phyloP scores from a whole-genome alignment of 805 yeast genomes.

The Starmerella apicola region DNA sequence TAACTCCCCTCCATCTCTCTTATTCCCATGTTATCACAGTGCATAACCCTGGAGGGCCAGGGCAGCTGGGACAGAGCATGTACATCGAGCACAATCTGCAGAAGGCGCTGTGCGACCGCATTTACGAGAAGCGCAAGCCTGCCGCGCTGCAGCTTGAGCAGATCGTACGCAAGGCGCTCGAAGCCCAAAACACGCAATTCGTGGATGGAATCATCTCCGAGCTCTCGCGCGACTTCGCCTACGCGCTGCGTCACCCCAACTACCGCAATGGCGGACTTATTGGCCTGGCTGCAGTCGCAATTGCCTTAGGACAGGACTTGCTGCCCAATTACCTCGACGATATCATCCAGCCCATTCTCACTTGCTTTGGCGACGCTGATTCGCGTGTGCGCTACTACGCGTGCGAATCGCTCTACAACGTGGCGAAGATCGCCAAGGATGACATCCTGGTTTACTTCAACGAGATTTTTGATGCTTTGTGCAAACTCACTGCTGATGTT shows the following conservation, averaged over 20 bases:
- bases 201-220: slow-evolving; percentile 57
- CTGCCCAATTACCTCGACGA: slow-evolving; percentile 73
- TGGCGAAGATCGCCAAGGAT: slow-evolving; percentile 93
- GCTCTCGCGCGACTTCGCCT: slow-evolving; percentile 62
- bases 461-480: slow-evolving; percentile 86
- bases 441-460: slow-evolving; percentile 84
- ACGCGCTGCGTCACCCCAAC: slow-evolving; percentile 72
- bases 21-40: too few species aligned
- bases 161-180: slow-evolving; percentile 55
- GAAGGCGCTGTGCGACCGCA: slow-evolving; percentile 58
- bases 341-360: slow-evolving; percentile 83
- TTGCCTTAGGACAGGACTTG: slow-evolving; percentile 74
- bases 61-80: too few species aligned
- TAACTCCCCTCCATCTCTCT: too few species aligned
- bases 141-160: slow-evolving; percentile 60
- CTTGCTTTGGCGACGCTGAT: slow-evolving; percentile 94
- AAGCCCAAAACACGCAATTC: slow-evolving; percentile 46
- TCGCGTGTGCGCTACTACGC: slow-evolving; percentile 96
- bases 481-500: slow-evolving; percentile 78
- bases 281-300: slow-evolving; percentile 90
- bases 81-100: slow-evolving; percentile 46
- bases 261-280: slow-evolving; percentile 92
- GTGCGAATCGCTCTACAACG: slow-evolving; percentile 88
- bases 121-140: slow-evolving; percentile 64
- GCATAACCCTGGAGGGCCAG: too few species aligned